A percentile compares a stretch with the other conserved stretches of the same genome.
These are phyloP conservation scores for Begonia masoniana DNA, from an alignment of 306 rosid species.

Conservation along the genomic window DNA sequence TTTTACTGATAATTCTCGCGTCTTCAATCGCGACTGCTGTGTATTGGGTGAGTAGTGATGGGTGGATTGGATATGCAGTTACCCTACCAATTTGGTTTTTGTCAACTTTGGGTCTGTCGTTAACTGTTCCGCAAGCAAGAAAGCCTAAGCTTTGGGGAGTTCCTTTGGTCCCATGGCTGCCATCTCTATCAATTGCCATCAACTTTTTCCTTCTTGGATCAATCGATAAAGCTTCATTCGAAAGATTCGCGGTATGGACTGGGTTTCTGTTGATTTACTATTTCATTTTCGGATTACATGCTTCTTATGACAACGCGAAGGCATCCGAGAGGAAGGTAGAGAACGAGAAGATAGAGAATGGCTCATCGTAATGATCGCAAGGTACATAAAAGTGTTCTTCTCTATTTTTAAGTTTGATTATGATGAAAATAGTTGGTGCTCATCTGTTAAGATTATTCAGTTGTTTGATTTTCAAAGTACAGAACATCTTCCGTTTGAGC, in stretches of 20 bases:
- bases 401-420: too few species aligned
- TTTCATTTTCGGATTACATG: slow-evolving; percentile 45
- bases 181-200: slow-evolving; percentile 49
- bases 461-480: too few species aligned
- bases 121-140: slow-evolving; percentile 48
- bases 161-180: slow-evolving; percentile 73
- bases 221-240: slow-evolving; percentile 39
- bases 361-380: not conserved
- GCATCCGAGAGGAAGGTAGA: slow-evolving; percentile 4
- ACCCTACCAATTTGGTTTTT: slow-evolving; percentile 37
- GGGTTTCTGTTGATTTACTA: slow-evolving; percentile 31
- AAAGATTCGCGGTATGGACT: slow-evolving; percentile 48
- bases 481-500: too few species aligned
- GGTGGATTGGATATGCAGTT: slow-evolving; percentile 45
- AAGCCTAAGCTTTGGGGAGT: slow-evolving; percentile 62
- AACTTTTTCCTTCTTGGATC: slow-evolving; percentile 79
- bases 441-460: too few species aligned
- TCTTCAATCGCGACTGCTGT: slow-evolving; percentile 30
- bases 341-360: not conserved
- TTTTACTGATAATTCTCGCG: slow-evolving; percentile 23
- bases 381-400: too few species aligned
- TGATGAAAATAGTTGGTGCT: too few species aligned
- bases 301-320: slow-evolving; percentile 49
- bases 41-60: slow-evolving; percentile 25
- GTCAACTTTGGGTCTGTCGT: slow-evolving; percentile 31